Conservation (phyloP, 768 basidiomycete genomes). For the Neoboletus subvelutipes region DNA sequence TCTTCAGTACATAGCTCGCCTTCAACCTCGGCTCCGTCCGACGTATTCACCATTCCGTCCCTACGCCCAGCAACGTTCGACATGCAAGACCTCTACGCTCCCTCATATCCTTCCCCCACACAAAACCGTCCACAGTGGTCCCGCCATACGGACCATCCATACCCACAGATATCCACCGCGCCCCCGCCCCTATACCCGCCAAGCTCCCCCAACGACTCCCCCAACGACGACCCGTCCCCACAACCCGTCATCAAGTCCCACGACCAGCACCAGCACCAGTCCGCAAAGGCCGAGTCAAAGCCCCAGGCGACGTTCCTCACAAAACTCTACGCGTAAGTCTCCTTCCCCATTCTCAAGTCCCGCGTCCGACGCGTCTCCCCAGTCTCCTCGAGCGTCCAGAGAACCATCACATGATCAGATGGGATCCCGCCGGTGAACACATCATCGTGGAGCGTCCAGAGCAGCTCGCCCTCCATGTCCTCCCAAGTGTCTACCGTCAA, state of each 20-base stretch:
- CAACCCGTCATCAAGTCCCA: constrained; percentile 31
- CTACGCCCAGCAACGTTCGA: constrained; percentile 41
- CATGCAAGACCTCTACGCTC: constrained; percentile 51
- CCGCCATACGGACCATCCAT: constrained; percentile 33
- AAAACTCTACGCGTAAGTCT: constrained; percentile 88
- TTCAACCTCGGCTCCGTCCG: constrained; percentile 19
- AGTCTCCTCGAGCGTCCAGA: constrained; percentile 88
- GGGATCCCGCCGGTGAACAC: constrained; percentile 90
- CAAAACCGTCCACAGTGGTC: constrained; percentile 44
- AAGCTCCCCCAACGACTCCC: constrained; percentile 40
- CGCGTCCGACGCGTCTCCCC: constrained; percentile 23
- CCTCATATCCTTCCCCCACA: constrained; percentile 34
- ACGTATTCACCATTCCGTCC: constrained; percentile 39
- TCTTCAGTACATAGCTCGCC: constrained; percentile 32
- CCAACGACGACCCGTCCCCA: constrained; percentile 49
- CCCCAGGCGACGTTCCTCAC: constrained; percentile 95
- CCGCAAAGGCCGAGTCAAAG: constrained; percentile 72
- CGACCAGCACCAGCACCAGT: constrained; percentile 49
- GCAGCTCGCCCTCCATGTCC: constrained; percentile 90
- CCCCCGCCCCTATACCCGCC: constrained; percentile 34
- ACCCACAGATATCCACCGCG: constrained; percentile 35
- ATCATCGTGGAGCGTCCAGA: constrained; percentile 95
- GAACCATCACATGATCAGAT: constrained; percentile 96
- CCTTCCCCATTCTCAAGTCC: constrained; percentile 1
- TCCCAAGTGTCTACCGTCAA: constrained; percentile 93